These are phyloP conservation scores for Calonectria hawksworthii DNA, from an alignment of 2,329 filamentous ascomycete genomes.

Conservation along the genomic window DNA sequence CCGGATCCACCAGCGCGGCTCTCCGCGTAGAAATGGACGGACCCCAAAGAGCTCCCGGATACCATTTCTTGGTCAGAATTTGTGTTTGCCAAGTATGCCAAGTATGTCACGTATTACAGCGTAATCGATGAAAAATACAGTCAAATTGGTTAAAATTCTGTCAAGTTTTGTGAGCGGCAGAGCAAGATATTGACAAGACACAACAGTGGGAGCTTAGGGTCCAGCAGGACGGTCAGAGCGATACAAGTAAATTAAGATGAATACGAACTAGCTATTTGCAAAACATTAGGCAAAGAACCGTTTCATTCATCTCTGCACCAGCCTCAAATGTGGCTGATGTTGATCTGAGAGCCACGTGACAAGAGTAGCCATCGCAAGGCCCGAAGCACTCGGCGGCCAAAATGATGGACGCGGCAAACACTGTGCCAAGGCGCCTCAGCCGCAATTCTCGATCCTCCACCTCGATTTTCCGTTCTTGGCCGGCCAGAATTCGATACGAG, in stretches of 20 bases:
- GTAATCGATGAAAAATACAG: not conserved
- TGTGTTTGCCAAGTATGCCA: slow-evolving; percentile 6
- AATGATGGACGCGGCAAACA: not conserved
- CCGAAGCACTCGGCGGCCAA: not conserved
- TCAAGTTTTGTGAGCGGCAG: not conserved
- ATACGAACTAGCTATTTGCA: not conserved
- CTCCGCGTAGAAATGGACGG: slow-evolving; percentile 26
- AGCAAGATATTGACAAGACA: not conserved
- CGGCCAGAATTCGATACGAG: not conserved
- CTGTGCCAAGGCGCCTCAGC: not conserved
- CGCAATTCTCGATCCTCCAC: not conserved
- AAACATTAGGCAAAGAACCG: not conserved
- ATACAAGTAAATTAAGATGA: not conserved
- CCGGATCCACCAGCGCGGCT: slow-evolving; percentile 16
- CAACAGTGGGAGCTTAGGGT: not conserved
- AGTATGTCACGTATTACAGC: not conserved
- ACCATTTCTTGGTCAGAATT: not conserved
- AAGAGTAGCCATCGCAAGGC: not conserved
- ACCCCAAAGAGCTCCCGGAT: not conserved
- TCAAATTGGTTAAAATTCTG: not conserved
- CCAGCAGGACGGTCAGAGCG: not conserved
- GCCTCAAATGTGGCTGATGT: not conserved
- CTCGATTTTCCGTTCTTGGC: not conserved
- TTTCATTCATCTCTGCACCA: not conserved
- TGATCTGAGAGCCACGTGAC: not conserved